Evolutionary conservation across 2,329 filamentous ascomycete genomes (phyloP), one percentile per base, ranked within the genome.

Genomic region (Coniochaeta pulveracea): DNA sequence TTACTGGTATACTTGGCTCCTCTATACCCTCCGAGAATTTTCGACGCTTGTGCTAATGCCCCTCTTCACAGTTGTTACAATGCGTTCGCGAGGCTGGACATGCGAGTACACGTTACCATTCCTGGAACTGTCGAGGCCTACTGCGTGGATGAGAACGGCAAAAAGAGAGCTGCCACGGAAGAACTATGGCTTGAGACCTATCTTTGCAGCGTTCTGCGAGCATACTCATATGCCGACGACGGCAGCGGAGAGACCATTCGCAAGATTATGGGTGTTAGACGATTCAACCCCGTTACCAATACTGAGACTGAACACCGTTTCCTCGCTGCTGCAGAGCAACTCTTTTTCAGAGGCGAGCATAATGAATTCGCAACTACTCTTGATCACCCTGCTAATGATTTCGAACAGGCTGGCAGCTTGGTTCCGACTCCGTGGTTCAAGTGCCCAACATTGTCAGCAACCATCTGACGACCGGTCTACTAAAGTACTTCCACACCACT

Each of bases 221-320:
- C 91, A 39, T 98, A 96, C 57, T 89, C 85, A 1, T 98, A 98
- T 53, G 91, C 91, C 32, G 89, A 98, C 52, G 83, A 95, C 55
- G 89, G 89, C 27, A 91, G 83, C 35, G 89, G 89, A 35, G 89
- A 95, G 48, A 83, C 83, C 2, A 94, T 96, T 53, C 83, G 91
- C 57, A 93, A 91, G 62, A 95, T 98, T 39, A 84, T 96, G 52
- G 91, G 89, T n/a, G 86, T 96, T 33, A 74, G 91, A 46, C 76
- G 91, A 41, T 96, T 98, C 69, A 98, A 98, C 52, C 91, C 91
- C 1, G 85, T 98, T 40, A 95, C 86, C 30, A 96, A 84, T 56
- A 96, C 91, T n/a, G 91, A 98, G 56, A 86, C 85, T 39, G 91
- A 98, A 58, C 91, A 98, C 53, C 85, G 85, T 43, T 98, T 98